phyloP scores from a whole-genome alignment of 306 rosid genomes.

The Vachellia collinsii region DNA sequence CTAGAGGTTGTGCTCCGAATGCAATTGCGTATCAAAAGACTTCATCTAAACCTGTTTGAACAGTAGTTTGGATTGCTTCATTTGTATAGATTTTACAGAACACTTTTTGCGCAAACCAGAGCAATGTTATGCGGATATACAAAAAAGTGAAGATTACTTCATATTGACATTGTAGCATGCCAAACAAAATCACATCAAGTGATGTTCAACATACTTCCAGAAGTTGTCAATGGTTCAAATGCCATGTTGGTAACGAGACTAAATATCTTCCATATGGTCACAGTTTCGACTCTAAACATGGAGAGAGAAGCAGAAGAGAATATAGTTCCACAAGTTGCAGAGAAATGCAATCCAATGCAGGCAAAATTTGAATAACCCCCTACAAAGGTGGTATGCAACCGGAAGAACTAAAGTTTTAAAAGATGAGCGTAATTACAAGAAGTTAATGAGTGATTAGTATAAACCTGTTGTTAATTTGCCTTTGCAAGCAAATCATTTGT shows the following conservation, averaged over 20 bases:
- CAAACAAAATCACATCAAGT: neutral
- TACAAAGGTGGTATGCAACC: neutral
- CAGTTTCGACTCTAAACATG: too few species aligned
- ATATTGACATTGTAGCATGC: neutral
- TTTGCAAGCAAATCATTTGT: too few species aligned
- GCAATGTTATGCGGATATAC: conserved; percentile 8
- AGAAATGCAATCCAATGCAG: neutral
- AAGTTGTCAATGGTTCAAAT: too few species aligned
- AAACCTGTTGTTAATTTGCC: too few species aligned
- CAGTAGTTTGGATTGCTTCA: neutral
- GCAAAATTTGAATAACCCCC: too few species aligned
- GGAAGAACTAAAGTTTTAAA: neutral
- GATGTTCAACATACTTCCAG: neutral
- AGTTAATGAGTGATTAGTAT: too few species aligned
- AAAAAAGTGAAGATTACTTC: neutral
- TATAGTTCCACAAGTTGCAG: neutral
- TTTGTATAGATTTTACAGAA: neutral
- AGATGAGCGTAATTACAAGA: too few species aligned
- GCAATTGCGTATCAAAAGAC: conserved; percentile 9
- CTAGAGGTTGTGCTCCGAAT: conserved; percentile 2
- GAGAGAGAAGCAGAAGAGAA: too few species aligned
- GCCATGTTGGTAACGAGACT: too few species aligned
- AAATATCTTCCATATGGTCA: too few species aligned
- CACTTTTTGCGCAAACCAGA: conserved; percentile 2
- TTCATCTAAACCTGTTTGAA: conserved; percentile 5